Conservation (phyloP, 805 yeast genomes). For the Zygotorulaspora florentina region DNA sequence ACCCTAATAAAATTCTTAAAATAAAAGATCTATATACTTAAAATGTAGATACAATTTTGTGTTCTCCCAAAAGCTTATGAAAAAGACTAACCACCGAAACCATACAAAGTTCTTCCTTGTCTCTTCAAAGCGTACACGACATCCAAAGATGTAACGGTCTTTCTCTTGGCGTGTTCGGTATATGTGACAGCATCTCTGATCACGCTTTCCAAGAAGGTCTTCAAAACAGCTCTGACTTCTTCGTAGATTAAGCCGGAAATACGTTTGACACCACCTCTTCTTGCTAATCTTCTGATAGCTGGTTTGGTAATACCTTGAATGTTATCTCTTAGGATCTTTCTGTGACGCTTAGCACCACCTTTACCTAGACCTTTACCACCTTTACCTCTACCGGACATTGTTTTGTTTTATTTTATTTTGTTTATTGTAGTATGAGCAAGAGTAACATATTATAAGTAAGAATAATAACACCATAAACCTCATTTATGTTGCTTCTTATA, state of each 20-base stretch:
- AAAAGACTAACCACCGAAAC: constrained; percentile 91
- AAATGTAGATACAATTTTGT: neutral
- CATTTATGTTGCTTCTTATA: neutral
- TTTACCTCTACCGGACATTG: constrained; percentile 99
- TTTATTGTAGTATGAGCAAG: constrained; percentile 7
- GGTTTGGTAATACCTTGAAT: constrained; percentile 99
- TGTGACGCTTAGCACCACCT: constrained; percentile 99
- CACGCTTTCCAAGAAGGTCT: constrained; percentile 93
- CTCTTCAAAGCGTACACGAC: constrained; percentile 99
- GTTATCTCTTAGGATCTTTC: constrained; percentile 99
- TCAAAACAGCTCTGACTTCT: constrained; percentile 96
- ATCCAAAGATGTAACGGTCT: constrained; percentile 98
- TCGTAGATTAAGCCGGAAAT: constrained; percentile 97
- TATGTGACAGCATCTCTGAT: constrained; percentile 99
- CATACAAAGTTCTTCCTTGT: constrained; percentile 99
- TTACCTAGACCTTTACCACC: constrained; percentile 99
- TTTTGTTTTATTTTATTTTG: constrained; percentile 21
- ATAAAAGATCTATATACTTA: neutral
- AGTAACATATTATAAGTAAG: neutral
- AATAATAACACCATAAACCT: neutral
- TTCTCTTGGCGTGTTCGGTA: constrained; percentile 99
- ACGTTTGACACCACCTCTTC: constrained; percentile 99
- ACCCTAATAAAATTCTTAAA: neutral
- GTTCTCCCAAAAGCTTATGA: constrained; percentile 1
- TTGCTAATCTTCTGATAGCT: constrained; percentile 99